Evolutionary conservation across 2,329 filamentous ascomycete genomes (phyloP), one percentile per base, ranked within the genome.

Genomic region (Xylaria sp.): DNA sequence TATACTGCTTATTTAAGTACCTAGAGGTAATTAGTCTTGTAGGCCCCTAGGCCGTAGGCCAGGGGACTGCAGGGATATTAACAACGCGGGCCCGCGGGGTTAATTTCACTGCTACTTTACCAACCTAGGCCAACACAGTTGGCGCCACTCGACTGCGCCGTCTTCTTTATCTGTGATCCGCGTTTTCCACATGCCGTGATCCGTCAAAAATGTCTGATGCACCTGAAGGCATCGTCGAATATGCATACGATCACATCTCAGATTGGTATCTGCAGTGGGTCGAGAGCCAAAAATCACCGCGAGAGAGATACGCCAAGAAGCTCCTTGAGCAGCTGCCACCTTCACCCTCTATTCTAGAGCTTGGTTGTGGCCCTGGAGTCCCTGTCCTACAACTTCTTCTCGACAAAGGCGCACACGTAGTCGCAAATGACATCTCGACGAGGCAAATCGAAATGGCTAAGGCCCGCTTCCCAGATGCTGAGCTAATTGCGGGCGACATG

Each of bases 231-330:
- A 38, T 52, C 13, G 48, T 52, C 21, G 19, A 38, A 27, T 52
- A 52, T 33, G 48, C 48, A 40, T 52, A 52, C 48, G 48, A 52
- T 21, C 31, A 52, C 31, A 52, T 52, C 19, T 25, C 48, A 38
- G 33, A 52, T n/a, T 52, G 48, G 48, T 52, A 52, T 38, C 35
- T 52, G 48, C 48, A 52, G 33, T 52, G 48, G 48, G 48, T 52
- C 9, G 48, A 52, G 33, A 40, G 33, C 7, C 48, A 52, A 33
- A 52, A 52, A 6, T 52, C 48, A 11, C 48, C 48, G 33, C 31
- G 48, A 40, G 48, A 52, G 33, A 52, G 48, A 52, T 52, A 52
- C 48, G 35, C 48, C 19, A 52, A 40, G 48, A 52, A 40, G 48
- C 48, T 52, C 48, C 48, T 52, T 27, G 33, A 52, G 7, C 19